These are phyloP conservation scores for Petunia axillaris DNA, from an alignment of 257 asterid genomes.

Conservation along the genomic window DNA sequence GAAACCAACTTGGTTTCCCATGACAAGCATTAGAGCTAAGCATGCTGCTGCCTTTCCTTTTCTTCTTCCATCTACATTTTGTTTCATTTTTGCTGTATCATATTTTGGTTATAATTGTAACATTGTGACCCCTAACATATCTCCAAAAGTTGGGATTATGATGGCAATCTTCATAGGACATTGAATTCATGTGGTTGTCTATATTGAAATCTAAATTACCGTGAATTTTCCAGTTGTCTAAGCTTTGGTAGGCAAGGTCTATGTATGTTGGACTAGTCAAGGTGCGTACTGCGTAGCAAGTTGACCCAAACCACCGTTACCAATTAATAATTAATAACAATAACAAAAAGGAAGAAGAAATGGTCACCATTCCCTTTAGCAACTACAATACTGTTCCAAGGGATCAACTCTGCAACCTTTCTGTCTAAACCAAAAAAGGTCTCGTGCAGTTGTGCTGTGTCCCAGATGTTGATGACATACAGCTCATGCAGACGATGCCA, in stretches of 20 bases:
- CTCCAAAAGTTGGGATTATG: constrained; percentile 11
- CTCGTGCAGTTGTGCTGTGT: not conserved
- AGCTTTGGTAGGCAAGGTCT: not conserved
- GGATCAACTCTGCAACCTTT: constrained; percentile 17
- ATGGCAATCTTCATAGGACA: not conserved
- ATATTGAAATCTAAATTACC: not conserved
- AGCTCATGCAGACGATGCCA: constrained; percentile 24
- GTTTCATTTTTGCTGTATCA: not conserved
- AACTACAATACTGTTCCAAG: not conserved
- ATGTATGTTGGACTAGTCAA: not conserved
- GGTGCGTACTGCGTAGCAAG: not conserved
- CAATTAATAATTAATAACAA: too few species aligned
- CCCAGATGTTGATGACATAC: constrained; percentile 21
- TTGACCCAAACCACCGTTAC: not conserved
- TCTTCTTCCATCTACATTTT: not conserved
- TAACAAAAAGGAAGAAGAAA: not conserved
- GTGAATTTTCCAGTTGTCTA: not conserved
- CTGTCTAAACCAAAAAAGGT: constrained; percentile 20
- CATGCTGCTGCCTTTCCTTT: not conserved
- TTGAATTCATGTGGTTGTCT: not conserved
- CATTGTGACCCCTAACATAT: not conserved
- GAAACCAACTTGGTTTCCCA: constrained; percentile 33
- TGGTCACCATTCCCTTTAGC: not conserved
- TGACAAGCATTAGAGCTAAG: not conserved
- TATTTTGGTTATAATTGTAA: not conserved